These are phyloP conservation scores for Colletotrichum agaves DNA, from an alignment of 2,329 filamentous ascomycete species.

Conservation along the genomic window DNA sequence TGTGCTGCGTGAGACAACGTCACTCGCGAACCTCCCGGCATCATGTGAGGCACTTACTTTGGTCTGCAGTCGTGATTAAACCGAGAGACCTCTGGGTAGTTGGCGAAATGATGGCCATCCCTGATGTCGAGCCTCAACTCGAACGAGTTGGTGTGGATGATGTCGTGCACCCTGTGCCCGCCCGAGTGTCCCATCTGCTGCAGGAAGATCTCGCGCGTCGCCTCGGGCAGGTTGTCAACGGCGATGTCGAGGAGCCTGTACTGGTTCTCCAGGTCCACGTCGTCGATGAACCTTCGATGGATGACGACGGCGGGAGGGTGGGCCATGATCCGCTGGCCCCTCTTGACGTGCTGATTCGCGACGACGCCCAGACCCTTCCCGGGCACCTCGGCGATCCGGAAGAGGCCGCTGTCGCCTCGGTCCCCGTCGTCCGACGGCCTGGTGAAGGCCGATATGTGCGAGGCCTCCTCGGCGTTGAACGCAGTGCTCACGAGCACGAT, in stretches of 20 bases:
- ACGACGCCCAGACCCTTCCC: conserved; percentile 47
- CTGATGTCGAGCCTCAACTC: conserved; percentile 39
- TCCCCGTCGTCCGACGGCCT: background rate
- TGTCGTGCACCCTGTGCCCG: conserved; percentile 40
- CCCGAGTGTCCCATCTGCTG: conserved; percentile 42
- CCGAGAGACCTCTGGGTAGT: conserved; percentile 39
- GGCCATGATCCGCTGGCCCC: conserved; percentile 47
- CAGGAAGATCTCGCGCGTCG: conserved; percentile 39
- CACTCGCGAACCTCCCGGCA: background rate
- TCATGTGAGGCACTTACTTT: conserved; percentile 43
- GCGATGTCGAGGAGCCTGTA: conserved; percentile 43
- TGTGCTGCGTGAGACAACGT: conserved; percentile 42
- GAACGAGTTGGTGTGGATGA: conserved; percentile 50
- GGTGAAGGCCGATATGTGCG: conserved; percentile 18
- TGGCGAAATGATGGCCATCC: conserved; percentile 42
- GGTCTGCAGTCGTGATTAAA: conserved; percentile 50
- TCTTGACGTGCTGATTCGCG: conserved; percentile 44
- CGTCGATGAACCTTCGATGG: conserved; percentile 40
- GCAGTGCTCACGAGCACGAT: conserved; percentile 52
- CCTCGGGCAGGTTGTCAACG: conserved; percentile 41
- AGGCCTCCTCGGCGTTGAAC: conserved; percentile 30
- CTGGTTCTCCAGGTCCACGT: conserved; percentile 40
- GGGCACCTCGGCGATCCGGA: conserved; percentile 38
- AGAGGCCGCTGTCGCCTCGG: conserved; percentile 15
- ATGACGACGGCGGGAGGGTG: conserved; percentile 45